These are phyloP conservation scores for Hordeum marinum DNA, from an alignment of 176 grass and related monocot genomes.

Conservation along the genomic window DNA sequence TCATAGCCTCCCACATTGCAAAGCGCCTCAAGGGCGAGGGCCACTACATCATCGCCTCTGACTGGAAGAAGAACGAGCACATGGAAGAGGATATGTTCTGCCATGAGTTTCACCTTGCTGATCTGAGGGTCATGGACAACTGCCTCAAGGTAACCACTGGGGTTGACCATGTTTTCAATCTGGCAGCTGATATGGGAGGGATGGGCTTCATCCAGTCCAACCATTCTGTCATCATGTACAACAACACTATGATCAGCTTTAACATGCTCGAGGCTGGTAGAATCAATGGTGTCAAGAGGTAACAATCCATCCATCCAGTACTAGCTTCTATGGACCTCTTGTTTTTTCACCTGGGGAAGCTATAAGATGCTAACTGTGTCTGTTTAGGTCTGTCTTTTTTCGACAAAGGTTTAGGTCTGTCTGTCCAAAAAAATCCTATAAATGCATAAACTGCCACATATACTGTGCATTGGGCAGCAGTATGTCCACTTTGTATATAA, in stretches of 20 bases:
- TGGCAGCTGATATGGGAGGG: slow-evolving; percentile 59
- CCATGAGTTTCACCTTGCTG: slow-evolving; percentile 73
- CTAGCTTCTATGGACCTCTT: background rate
- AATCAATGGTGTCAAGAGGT: slow-evolving; percentile 44
- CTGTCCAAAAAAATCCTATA: background rate
- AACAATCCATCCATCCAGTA: background rate
- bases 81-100: slow-evolving; percentile 84
- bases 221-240: slow-evolving; percentile 55
- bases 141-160: slow-evolving; percentile 44
- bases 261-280: slow-evolving; percentile 54
- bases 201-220: slow-evolving; percentile 61
- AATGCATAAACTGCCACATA: background rate
- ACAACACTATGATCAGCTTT: slow-evolving; percentile 53
- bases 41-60: slow-evolving; percentile 74
- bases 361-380: background rate
- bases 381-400: background rate
- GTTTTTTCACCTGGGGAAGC: background rate
- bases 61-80: slow-evolving; percentile 88
- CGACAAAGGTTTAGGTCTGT: background rate
- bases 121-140: slow-evolving; percentile 64
- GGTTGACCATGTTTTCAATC: slow-evolving; percentile 52
- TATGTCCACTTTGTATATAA: background rate
- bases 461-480: background rate
- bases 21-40: slow-evolving; percentile 63
- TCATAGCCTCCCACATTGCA: slow-evolving; percentile 71